Conservation (phyloP, 345 rosid species). For the Atalantia buxifolia region DNA sequence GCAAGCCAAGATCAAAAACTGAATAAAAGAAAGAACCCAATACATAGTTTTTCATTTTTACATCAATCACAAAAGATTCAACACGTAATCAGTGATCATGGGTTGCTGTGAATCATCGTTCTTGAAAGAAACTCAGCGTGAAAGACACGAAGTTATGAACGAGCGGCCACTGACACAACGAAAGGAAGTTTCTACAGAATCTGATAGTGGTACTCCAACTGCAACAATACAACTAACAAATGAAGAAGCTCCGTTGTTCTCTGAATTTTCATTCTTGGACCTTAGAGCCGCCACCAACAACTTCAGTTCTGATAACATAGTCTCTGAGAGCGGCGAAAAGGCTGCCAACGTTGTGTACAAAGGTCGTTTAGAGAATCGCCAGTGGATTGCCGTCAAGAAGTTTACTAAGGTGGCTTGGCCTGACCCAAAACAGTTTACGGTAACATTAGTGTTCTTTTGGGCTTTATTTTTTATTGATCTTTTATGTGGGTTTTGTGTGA, state of each 20-base stretch:
- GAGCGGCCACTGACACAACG: conserved; percentile 15
- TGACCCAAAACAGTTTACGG: conserved; percentile 72
- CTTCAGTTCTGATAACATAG: conserved; percentile 67
- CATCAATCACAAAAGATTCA: not conserved
- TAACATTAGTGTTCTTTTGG: conserved; percentile 14
- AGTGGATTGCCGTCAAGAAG: conserved; percentile 87
- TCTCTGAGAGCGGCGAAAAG: conserved; percentile 68
- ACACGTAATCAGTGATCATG: conserved; percentile 27
- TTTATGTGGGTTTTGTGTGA: not conserved
- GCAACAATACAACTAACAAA: conserved; percentile 30
- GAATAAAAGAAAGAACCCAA: not conserved
- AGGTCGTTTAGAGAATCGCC: conserved; percentile 61
- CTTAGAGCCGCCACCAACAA: conserved; percentile 65
- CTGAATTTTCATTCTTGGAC: conserved; percentile 63
- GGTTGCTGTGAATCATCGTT: conserved; percentile 78
- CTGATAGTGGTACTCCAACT: conserved; percentile 24
- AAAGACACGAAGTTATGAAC: conserved; percentile 25
- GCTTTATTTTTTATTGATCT: conserved; percentile 23
- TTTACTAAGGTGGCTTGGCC: conserved; percentile 82
- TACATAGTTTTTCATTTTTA: not conserved
- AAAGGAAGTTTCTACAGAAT: conserved; percentile 7
- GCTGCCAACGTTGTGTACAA: conserved; percentile 61
- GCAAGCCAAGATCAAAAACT: not conserved
- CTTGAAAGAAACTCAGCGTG: conserved; percentile 35
- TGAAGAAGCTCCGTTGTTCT: conserved; percentile 46